Conservation (phyloP, 164 flowering plant genomes). For the Kalanchoe fedtschenkoi region DNA sequence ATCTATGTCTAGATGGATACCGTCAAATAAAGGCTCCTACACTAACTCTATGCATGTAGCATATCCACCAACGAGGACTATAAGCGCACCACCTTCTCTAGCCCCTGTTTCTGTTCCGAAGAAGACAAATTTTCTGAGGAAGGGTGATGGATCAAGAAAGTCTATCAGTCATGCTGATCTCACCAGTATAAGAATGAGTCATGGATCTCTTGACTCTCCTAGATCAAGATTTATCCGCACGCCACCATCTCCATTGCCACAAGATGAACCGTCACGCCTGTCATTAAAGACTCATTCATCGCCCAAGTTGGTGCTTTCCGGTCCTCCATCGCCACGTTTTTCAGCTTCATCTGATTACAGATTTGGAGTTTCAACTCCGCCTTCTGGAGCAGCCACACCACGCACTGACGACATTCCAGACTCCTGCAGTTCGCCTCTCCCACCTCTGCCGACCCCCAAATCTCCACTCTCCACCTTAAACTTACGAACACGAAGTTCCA, state of each 20-base stretch:
- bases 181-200: constrained; percentile 2
- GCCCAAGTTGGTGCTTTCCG: no score
- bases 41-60: constrained; percentile 45
- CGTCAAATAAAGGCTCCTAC: constrained; percentile 44
- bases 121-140: constrained; percentile 12
- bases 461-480: constrained; percentile 11
- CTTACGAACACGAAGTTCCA: background rate
- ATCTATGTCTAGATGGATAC: constrained; percentile 53
- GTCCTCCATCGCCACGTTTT: constrained; percentile 15
- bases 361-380: constrained; percentile 15
- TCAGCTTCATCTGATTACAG: constrained; percentile 12
- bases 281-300: constrained; percentile 6
- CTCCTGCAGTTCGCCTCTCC: constrained; percentile 7
- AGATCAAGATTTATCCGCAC: constrained; percentile 1
- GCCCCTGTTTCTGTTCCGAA: constrained; percentile 24
- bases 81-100: constrained; percentile 63
- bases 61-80: constrained; percentile 64
- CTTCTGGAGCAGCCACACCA: constrained; percentile 11
- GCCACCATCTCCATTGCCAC: constrained; percentile 10
- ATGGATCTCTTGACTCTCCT: background rate
- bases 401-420: background rate
- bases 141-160: constrained; percentile 12
- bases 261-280: constrained; percentile 1
- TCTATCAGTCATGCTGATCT: constrained; percentile 14
- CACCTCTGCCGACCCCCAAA: constrained; percentile 11